Evolutionary conservation across 1,139 yeast species (phyloP).

Genomic region (Lodderomyces pseudojiufengensis): DNA sequence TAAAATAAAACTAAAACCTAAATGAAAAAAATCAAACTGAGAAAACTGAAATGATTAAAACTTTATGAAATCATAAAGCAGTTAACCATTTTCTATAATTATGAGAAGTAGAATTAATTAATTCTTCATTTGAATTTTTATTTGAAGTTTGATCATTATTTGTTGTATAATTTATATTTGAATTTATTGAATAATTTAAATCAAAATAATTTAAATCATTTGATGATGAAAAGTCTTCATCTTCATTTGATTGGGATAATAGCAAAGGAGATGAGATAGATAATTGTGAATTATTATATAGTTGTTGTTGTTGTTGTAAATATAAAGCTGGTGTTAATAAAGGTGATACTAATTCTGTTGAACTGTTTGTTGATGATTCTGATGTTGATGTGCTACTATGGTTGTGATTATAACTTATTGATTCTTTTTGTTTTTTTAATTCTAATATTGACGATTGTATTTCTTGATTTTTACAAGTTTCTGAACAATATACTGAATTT

Average conservation of each 20-base stretch:
- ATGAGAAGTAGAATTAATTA: conserved; percentile 31
- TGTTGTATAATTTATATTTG: conserved; percentile 18
- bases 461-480: conserved; percentile 50
- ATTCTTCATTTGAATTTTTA: conserved; percentile 8
- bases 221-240: conserved; percentile 10
- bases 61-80: conserved; percentile 10
- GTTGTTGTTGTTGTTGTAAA: conserved; percentile 22
- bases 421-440: background rate
- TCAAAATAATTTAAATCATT: conserved; percentile 31
- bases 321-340: conserved; percentile 34
- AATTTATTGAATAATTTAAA: conserved; percentile 31
- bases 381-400: conserved; percentile 3
- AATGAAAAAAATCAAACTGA: conserved; percentile 1
- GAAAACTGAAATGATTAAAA: no score
- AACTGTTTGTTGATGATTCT: conserved; percentile 5
- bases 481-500: conserved; percentile 58
- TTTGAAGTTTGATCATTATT: conserved; percentile 3
- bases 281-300: conserved; percentile 4
- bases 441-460: conserved; percentile 12
- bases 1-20: background rate
- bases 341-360: conserved; percentile 29
- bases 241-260: conserved; percentile 2
- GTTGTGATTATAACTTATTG: conserved; percentile 3
- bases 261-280: conserved; percentile 7
- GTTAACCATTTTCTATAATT: conserved; percentile 44